Evolutionary conservation across 192 early-diverging fungal species (phyloP).

Genomic region (Funneliformis mosseae): DNA sequence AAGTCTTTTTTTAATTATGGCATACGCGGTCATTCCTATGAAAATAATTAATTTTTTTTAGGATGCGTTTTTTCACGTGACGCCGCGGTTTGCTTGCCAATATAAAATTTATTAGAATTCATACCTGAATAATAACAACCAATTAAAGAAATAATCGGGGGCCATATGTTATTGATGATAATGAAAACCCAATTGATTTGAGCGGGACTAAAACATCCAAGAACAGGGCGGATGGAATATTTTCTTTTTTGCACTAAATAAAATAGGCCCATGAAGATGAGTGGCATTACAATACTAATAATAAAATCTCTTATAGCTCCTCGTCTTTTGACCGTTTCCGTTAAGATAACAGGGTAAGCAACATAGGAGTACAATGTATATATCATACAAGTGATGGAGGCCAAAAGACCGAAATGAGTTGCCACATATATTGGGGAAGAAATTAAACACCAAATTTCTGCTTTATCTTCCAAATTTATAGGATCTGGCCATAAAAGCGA

Average conservation of each 20-base stretch:
- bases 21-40: background rate
- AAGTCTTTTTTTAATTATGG: conserved; percentile 18
- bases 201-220: background rate
- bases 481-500: conserved; percentile 11
- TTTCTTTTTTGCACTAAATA: background rate
- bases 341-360: background rate
- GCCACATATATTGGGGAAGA: conserved; percentile 2
- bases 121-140: conserved; percentile 25
- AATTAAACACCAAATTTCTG: conserved; percentile 1
- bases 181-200: background rate
- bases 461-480: background rate
- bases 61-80: background rate
- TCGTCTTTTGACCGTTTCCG: background rate
- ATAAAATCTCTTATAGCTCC: background rate
- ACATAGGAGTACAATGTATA: conserved; percentile 16
- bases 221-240: conserved; percentile 17
- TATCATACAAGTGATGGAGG: conserved; percentile 18
- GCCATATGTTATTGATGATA: background rate
- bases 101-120: background rate
- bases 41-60: background rate
- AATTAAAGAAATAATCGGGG: background rate
- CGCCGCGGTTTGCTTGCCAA: background rate
- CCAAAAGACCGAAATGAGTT: background rate
- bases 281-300: background rate
- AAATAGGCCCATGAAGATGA: background rate